Percentiles rank a stretch among this genome's conserved stretches.
These are phyloP conservation scores for Mortierella sp. DNA, from an alignment of 371 early-diverging fungal species.

Conservation along the genomic window DNA sequence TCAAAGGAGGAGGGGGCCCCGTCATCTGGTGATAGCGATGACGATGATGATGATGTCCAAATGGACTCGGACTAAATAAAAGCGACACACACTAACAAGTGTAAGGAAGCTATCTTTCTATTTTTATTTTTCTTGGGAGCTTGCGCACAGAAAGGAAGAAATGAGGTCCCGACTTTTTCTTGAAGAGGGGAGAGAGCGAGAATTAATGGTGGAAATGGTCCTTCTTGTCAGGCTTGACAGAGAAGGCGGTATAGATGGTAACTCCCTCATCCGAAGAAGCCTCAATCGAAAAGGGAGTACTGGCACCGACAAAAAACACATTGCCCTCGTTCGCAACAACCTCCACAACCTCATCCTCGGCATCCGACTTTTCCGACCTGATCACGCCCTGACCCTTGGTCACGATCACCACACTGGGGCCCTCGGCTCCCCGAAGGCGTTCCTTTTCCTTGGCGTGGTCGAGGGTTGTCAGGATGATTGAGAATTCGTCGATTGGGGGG, in stretches of 20 bases:
- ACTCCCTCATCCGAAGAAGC: slow-evolving; percentile 60
- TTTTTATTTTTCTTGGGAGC: slow-evolving; percentile 11
- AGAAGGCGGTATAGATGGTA: slow-evolving; percentile 75
- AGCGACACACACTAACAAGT: background rate
- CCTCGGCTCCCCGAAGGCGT: slow-evolving; percentile 69
- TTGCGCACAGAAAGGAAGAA: background rate
- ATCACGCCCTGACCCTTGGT: slow-evolving; percentile 79
- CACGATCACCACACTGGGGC: slow-evolving; percentile 90
- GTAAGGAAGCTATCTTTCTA: background rate
- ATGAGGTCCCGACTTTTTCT: background rate
- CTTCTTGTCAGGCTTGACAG: slow-evolving; percentile 59
- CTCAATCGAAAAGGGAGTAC: slow-evolving; percentile 62
- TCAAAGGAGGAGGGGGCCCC: background rate
- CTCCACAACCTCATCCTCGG: slow-evolving; percentile 43
- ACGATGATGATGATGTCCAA: slow-evolving; percentile 8
- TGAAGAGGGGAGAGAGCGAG: background rate
- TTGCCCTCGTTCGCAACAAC: slow-evolving; percentile 64
- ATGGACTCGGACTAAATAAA: background rate
- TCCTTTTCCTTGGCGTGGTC: slow-evolving; percentile 62
- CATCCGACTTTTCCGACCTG: slow-evolving; percentile 36
- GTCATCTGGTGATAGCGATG: background rate
- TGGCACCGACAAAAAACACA: slow-evolving; percentile 78
- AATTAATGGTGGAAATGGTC: slow-evolving; percentile 47
- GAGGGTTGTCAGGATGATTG: slow-evolving; percentile 79
- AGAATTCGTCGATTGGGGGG: slow-evolving; percentile 97